These are phyloP conservation scores for Neostapfia colusana DNA, from an alignment of 176 grass and related monocot genomes.

Conservation along the genomic window DNA sequence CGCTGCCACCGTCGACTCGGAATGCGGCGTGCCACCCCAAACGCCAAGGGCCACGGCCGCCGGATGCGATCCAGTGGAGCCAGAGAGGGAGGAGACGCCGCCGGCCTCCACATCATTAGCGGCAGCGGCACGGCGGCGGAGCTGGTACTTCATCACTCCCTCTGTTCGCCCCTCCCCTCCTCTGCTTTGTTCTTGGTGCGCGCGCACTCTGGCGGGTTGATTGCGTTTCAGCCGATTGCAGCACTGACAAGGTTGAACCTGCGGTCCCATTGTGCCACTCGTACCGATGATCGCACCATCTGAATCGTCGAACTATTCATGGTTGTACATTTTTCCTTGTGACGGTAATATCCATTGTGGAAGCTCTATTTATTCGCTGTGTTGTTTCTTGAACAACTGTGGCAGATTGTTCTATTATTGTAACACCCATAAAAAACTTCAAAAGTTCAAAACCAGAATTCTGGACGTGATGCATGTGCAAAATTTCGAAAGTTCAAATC, in stretches of 20 bases:
- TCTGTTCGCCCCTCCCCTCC: too few species aligned
- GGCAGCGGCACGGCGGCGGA: background rate
- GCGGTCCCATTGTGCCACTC: too few species aligned
- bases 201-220: too few species aligned
- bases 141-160: background rate
- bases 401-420: background rate
- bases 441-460: too few species aligned
- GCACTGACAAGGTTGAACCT: too few species aligned
- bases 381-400: background rate
- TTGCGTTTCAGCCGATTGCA: too few species aligned
- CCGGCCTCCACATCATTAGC: background rate
- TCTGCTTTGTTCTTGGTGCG: too few species aligned
- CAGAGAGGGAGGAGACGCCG: background rate
- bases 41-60: background rate
- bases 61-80: background rate
- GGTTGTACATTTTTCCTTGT: background rate
- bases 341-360: too few species aligned
- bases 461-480: too few species aligned
- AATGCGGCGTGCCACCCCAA: background rate
- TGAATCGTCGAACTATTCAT: background rate
- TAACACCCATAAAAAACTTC: too few species aligned
- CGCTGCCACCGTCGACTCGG: background rate
- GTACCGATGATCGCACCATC: background rate
- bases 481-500: too few species aligned
- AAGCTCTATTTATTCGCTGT: too few species aligned